These are phyloP conservation scores for Aschersonia sp. DNA, from an alignment of 2,329 filamentous ascomycete species.

Conservation along the genomic window DNA sequence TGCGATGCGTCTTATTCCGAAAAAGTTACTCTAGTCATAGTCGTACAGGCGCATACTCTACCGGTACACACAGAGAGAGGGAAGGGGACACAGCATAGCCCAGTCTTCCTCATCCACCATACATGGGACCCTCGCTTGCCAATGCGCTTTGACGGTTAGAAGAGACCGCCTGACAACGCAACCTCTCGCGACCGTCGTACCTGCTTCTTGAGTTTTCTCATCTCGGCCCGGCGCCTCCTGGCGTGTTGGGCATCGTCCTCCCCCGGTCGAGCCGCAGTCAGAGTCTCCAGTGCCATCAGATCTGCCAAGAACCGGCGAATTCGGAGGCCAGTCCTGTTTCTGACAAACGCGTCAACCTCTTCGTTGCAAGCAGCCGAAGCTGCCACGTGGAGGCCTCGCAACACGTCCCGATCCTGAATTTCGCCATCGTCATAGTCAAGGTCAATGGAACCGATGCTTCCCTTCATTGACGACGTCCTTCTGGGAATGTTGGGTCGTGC, in stretches of 20 bases:
- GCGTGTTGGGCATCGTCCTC: slow-evolving; percentile 12
- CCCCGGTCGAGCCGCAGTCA: slow-evolving; percentile 17
- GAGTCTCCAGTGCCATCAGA: slow-evolving; percentile 32
- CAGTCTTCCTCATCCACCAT: no score
- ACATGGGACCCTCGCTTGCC: not conserved
- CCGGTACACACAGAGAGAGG: no score
- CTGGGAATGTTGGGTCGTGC: slow-evolving; percentile 19
- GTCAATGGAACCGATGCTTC: slow-evolving; percentile 8
- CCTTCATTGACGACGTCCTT: slow-evolving; percentile 19
- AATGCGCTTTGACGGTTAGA: slow-evolving; percentile 1
- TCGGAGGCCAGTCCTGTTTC: slow-evolving; percentile 33
- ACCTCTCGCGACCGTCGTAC: slow-evolving; percentile 18
- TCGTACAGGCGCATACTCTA: no score
- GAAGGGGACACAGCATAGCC: no score
- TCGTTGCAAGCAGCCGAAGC: slow-evolving; percentile 41
- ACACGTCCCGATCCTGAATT: slow-evolving; percentile 34
- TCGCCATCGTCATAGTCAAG: slow-evolving; percentile 19
- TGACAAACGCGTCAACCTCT: slow-evolving; percentile 35
- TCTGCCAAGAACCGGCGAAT: slow-evolving; percentile 41
- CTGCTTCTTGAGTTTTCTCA: slow-evolving; percentile 20
- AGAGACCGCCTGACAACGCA: slow-evolving; percentile 5
- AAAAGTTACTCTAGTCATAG: no score
- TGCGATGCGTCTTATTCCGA: no score
- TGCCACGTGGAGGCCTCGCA: slow-evolving; percentile 39
- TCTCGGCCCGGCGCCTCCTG: slow-evolving; percentile 14